Evolutionary conservation across 768 basidiomycete species (phyloP), one percentile per base, ranked within the genome.

Genomic region (Pisolithus sp.): DNA sequence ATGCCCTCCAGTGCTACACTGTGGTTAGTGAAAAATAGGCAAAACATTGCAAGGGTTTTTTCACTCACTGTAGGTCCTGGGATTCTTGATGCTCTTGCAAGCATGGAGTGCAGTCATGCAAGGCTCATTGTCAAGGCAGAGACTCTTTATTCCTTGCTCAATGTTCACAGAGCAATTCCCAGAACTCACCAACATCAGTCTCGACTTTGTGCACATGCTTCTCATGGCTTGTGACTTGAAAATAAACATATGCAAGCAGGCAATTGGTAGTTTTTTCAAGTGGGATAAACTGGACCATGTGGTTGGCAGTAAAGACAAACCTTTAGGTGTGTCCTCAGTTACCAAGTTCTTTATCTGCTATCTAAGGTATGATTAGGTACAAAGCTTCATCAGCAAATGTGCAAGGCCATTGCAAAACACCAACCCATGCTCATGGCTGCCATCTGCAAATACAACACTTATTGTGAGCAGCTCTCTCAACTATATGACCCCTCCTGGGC

Each of bases 181-280:
- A 0, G 69, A 68, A 24, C 67, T 75, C 4, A 24, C 56, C 13
- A 59, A 58, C 3, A 34, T 71, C 7, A 53, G 62, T 13, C 46
- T 66, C 5, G 59, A 67, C 5, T 71, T 71, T 50, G 60, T 72
- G 2, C 53, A 52, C 2, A 62, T 55, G 0, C 64, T 76, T 0
- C 49, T 75, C 1, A 58, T 71, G 50, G 68, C 65, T 4, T 59
- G 63, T 0, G 70, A 74, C 53, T 59, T 73, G 24, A 76, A 75
- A 51, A 70, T 72, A 20, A 72, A 68, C 46, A 70, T 74, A 5
- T 52, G 65, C 8, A 69, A 68, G 49, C 54, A 10, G 1, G 30
- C 30, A 30, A 62, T 72, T 8, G 61, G 63, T 0, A 63, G 62
- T 17, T 72, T 74, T 41, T 69, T 69, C 26, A 69, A 73, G 40